Percentiles rank a stretch among this genome's conserved stretches.
These are phyloP conservation scores for Sporothrix euskadiensis DNA, from an alignment of 2,329 filamentous ascomycete species.

Conservation along the genomic window DNA sequence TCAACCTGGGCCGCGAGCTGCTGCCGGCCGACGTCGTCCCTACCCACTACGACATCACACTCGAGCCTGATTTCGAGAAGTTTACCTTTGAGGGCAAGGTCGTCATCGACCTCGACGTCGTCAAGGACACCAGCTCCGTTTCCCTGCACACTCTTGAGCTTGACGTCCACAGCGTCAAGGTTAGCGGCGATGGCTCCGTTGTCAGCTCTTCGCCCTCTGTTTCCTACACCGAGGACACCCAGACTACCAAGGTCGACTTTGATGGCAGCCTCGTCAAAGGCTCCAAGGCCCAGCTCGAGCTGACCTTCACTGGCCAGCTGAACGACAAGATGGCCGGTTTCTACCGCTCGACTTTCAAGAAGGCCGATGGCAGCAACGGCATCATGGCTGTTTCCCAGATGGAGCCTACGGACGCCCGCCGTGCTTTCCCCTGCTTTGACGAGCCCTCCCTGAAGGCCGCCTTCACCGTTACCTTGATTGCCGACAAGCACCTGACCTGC, in stretches of 20 bases:
- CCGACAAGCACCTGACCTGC: slow-evolving; percentile 87
- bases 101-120: slow-evolving; percentile 81
- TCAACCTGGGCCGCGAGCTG: slow-evolving; percentile 67
- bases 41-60: slow-evolving; percentile 84
- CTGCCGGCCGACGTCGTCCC: slow-evolving; percentile 90
- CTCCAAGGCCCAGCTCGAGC: slow-evolving; percentile 72
- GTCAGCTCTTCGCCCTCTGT: slow-evolving; percentile 65
- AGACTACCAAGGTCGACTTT: slow-evolving; percentile 81
- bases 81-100: slow-evolving; percentile 86
- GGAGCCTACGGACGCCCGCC: slow-evolving; percentile 90
- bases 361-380: slow-evolving; percentile 72
- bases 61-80: slow-evolving; percentile 87
- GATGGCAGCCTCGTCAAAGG: slow-evolving; percentile 70
- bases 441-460: slow-evolving; percentile 91
- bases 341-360: slow-evolving; percentile 90
- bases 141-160: slow-evolving; percentile 86
- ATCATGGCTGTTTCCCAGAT: slow-evolving; percentile 92
- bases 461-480: slow-evolving; percentile 87
- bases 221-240: slow-evolving; percentile 73
- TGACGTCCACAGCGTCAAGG: slow-evolving; percentile 72
- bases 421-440: slow-evolving; percentile 95
- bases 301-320: slow-evolving; percentile 74
- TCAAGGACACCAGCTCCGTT: slow-evolving; percentile 79
- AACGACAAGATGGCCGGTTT: slow-evolving; percentile 91
- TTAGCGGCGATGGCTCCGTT: slow-evolving; percentile 61